These are phyloP conservation scores for Collybiopsis confluens DNA, from an alignment of 768 basidiomycete species.

Conservation along the genomic window DNA sequence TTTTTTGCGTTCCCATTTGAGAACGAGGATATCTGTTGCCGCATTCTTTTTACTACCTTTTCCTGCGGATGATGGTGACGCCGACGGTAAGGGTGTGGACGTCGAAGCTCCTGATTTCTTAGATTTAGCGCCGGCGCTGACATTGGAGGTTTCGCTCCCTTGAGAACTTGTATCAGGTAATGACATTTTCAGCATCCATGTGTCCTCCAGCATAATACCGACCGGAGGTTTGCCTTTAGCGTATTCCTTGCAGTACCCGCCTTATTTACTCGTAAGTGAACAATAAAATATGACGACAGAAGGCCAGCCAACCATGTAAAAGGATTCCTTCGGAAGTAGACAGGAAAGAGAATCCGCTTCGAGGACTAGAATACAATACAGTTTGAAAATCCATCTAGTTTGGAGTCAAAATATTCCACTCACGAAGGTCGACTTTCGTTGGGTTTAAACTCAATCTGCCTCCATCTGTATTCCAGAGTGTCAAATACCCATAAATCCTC, in stretches of 20 bases:
- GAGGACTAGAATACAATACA: conserved; percentile 40
- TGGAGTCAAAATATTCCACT: conserved; percentile 17
- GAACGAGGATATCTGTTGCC: conserved; percentile 33
- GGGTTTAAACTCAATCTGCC: conserved; percentile 69
- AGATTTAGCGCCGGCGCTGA: conserved; percentile 18
- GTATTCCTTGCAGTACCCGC: conserved; percentile 92
- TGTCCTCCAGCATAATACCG: conserved; percentile 87
- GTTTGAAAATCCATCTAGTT: background rate
- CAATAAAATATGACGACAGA: background rate
- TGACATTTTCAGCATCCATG: conserved; percentile 69
- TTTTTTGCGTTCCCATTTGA: conserved; percentile 88
- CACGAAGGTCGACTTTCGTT: conserved; percentile 72
- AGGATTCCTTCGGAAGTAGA: conserved; percentile 74
- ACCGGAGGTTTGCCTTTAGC: conserved; percentile 78
- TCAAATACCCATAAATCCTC: conserved; percentile 87
- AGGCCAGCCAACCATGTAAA: conserved; percentile 55
- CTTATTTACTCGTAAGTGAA: conserved; percentile 26
- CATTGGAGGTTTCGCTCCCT: background rate
- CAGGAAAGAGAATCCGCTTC: conserved; percentile 84
- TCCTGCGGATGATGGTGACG: conserved; percentile 12
- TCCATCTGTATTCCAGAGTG: conserved; percentile 84
- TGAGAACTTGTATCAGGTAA: background rate
- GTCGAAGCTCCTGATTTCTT: conserved; percentile 18
- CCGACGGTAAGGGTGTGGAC: too few relatives aligned
- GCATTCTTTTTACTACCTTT: background rate